These are phyloP conservation scores for Russula lepida DNA, from an alignment of 768 basidiomycete species.

Conservation along the genomic window DNA sequence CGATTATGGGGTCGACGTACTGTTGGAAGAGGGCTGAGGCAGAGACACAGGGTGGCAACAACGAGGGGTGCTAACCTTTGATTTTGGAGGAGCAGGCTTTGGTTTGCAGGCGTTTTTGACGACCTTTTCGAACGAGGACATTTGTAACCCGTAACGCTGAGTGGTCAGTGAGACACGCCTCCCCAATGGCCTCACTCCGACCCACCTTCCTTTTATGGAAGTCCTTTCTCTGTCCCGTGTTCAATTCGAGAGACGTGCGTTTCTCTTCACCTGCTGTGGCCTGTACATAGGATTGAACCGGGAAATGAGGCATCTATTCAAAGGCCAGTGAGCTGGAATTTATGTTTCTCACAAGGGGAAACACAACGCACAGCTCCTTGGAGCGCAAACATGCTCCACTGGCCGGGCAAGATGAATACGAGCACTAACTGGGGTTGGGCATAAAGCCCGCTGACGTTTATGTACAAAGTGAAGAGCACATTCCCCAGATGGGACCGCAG, in stretches of 20 bases:
- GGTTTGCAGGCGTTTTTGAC: conserved; percentile 97
- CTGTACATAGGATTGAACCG: neutral
- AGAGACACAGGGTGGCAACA: neutral
- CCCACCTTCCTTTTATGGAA: neutral
- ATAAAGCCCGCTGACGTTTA: neutral
- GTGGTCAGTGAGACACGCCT: neutral
- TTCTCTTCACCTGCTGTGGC: neutral
- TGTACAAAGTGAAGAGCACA: neutral
- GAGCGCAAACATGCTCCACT: neutral
- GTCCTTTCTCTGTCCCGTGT: neutral
- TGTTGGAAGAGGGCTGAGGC: conserved; percentile 27
- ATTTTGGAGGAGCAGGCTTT: conserved; percentile 90
- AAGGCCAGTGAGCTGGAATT: neutral
- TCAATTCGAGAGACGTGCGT: neutral
- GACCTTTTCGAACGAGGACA: conserved; percentile 84
- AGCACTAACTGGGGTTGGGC: neutral
- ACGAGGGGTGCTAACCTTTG: conserved; percentile 54
- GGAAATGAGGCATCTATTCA: neutral
- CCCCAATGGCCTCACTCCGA: too few species aligned
- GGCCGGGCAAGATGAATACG: neutral
- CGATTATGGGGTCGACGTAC: conserved; percentile 96
- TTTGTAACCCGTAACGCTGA: conserved; percentile 21
- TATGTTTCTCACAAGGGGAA: neutral
- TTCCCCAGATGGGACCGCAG: too few species aligned
- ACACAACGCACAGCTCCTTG: neutral